Conservation (phyloP, 1,139 yeast genomes). For the Geotrichum macrosporum region DNA sequence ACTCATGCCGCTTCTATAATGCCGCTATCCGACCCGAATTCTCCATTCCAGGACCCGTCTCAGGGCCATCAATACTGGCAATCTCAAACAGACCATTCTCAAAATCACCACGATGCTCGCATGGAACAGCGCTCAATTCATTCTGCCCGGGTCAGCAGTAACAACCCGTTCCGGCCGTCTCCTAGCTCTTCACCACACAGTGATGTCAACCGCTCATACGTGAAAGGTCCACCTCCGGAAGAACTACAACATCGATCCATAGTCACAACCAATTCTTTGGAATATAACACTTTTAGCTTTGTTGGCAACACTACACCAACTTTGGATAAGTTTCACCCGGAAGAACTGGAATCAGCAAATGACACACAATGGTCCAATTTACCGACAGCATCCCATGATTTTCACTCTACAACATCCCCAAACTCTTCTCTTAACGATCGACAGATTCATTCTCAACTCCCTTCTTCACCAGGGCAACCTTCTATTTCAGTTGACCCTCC, state of each 20-base stretch:
- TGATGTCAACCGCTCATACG: constrained; percentile 1
- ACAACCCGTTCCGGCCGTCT: constrained; percentile 7
- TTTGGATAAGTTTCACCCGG: background rate
- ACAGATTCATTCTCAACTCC: background rate
- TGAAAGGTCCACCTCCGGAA: too few species aligned
- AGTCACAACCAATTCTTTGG: background rate
- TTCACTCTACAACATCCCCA: background rate
- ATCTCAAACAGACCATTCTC: too few species aligned
- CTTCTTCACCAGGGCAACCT: background rate
- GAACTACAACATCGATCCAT: too few species aligned
- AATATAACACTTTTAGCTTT: background rate
- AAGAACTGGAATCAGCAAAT: background rate
- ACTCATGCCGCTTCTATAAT: background rate
- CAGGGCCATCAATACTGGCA: too few species aligned
- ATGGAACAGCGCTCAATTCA: background rate
- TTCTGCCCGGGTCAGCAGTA: background rate
- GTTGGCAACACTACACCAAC: background rate
- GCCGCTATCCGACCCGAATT: background rate
- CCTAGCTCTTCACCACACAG: background rate
- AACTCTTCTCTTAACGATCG: background rate
- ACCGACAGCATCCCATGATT: background rate
- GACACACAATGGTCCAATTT: background rate
- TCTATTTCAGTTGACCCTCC: background rate
- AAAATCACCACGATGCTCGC: too few species aligned
- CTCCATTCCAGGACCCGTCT: constrained; percentile 1